These are phyloP conservation scores for Pseudocercospora cruenta DNA, from an alignment of 2,329 filamentous ascomycete species.

Conservation along the genomic window DNA sequence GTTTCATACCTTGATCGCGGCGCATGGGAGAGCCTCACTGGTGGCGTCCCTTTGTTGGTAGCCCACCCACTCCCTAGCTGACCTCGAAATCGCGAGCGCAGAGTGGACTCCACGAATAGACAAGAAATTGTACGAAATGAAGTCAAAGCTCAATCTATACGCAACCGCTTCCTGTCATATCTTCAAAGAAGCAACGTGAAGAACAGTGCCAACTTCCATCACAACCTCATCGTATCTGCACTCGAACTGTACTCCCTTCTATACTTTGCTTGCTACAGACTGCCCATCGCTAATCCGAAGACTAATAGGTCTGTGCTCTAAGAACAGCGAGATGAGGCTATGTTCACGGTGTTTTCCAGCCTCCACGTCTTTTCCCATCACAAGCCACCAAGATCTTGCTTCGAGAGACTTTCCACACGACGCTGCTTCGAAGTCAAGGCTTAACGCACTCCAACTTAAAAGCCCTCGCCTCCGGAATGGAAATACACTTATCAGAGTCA, in stretches of 20 bases:
- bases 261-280: not conserved
- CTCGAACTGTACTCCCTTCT: not conserved
- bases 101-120: not conserved
- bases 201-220: not conserved
- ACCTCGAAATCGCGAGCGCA: not conserved
- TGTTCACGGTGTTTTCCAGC: not conserved
- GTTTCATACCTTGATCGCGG: too few relatives aligned
- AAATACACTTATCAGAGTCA: not conserved
- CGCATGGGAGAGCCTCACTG: too few relatives aligned
- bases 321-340: not conserved
- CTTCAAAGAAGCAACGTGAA: not conserved
- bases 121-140: not conserved
- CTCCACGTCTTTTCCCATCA: not conserved
- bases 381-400: not conserved
- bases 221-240: not conserved
- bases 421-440: too few relatives aligned
- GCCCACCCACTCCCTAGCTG: not conserved
- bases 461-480: not conserved
- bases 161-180: not conserved
- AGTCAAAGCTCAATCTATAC: not conserved
- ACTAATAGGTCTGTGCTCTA: not conserved
- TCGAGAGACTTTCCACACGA: not conserved
- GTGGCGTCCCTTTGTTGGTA: too few relatives aligned
- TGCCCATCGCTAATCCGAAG: not conserved
- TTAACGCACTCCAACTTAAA: not conserved